Percentiles rank a stretch among this genome's conserved stretches.
Conservation (phyloP, 148 eudicot species). For the Rhododendron vialii region DNA sequence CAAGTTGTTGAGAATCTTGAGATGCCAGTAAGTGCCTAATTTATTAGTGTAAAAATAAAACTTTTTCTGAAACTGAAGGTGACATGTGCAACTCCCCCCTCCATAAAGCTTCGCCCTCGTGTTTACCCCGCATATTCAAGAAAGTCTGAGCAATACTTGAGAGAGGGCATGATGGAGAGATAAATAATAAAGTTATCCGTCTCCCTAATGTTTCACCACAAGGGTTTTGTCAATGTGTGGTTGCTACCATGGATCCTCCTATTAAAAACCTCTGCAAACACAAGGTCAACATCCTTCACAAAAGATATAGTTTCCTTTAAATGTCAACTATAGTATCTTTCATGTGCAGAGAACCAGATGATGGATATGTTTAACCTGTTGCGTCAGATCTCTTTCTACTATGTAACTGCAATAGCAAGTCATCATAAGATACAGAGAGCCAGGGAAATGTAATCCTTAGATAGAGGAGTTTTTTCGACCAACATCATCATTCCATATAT, state of each 20-base stretch:
- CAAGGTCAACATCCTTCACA: neutral
- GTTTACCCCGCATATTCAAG: neutral
- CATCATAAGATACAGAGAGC: neutral
- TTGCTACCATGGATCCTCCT: neutral
- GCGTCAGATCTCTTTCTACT: neutral
- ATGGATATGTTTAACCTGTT: neutral
- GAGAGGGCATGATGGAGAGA: neutral
- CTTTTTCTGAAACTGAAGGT: no score
- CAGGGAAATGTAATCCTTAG: neutral
- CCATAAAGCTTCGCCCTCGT: no score
- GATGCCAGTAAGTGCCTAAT: neutral
- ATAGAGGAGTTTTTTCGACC: no score
- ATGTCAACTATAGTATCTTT: neutral
- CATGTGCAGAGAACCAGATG: neutral
- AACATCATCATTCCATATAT: no score
- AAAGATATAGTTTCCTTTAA: neutral
- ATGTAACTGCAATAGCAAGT: slow-evolving; percentile 9
- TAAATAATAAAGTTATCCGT: no score
- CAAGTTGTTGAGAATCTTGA: no score
- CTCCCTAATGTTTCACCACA: neutral
- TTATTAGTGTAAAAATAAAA: no score
- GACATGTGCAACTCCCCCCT: no score
- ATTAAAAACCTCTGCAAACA: neutral
- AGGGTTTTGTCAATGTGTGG: neutral
- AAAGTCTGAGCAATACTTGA: neutral